Base-by-base conservation (phyloP, 176 grass and related monocot genomes). In the Carex littledalei region DNA sequence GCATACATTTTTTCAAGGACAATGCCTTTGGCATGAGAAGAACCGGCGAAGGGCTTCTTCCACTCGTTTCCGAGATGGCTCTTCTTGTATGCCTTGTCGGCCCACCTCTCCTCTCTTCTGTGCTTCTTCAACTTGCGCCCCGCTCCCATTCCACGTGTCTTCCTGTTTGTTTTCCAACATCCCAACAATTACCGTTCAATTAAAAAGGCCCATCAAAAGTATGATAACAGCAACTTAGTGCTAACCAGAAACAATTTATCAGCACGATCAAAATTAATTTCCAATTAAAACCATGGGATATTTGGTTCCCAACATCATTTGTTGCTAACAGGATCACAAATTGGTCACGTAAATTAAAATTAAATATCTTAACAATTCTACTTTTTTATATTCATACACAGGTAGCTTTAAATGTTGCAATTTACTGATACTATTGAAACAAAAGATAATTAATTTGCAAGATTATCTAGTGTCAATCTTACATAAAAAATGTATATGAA, bases 101-200 rank as follows among this genome's bases (percentile, higher is more conserved):
- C 79, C 79, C 79, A 81, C 79, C 58, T 81, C 41, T 81, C 79
- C 60, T 81, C 79, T 81, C 79, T 81, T 4, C 54, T 64, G n/a
- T 81, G 79, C 17, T 81, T 81, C 79, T 81, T 81, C 18, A 81
- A 18, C 79, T 62, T 64, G 29, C 55, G 60, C 35, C 79, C 79
- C 0, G 79, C 79, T 63, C 79, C 79, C 79, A 81, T 81, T 64
- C 79, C 79, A 21, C 79, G 56, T 8, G 79, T 81, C 59, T 64
- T 62, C 16, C 74, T 78, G 50, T 71, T 71, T 45, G 17, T 71
- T 71, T 71, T 45, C 18, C 68, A 71, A 21, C 2, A 71, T 11
- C 37, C 37, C 35, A 71, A 45, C 37, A 71, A 71, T 20, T 29
- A 64, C 10, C 22, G 11, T 24, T 64, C 62, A 5, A 47, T 71